Conservation (phyloP, 345 rosid species). For the Populus euphratica region DNA sequence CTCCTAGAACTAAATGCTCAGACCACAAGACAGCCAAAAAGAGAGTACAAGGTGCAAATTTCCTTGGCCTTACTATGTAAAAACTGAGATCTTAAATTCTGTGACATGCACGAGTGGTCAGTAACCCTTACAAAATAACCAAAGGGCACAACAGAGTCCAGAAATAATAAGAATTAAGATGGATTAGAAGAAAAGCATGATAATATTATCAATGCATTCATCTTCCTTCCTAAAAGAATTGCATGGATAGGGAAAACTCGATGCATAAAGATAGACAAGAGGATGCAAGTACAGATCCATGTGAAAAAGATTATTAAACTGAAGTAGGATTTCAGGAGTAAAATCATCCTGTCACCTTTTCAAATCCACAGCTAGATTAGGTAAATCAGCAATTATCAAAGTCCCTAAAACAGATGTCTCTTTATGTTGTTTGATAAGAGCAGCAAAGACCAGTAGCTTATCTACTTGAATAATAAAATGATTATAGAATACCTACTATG, state of each 20-base stretch:
- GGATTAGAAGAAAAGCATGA: background rate
- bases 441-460: background rate
- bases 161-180: background rate
- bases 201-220: background rate
- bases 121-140: background rate
- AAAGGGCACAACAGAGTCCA: background rate
- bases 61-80: no score
- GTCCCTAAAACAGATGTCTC: background rate
- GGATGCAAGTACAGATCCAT: background rate
- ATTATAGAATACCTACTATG: background rate
- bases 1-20: background rate
- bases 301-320: background rate
- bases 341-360: background rate
- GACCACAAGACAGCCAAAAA: background rate
- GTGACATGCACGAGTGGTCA: background rate
- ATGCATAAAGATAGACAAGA: background rate
- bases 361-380: background rate
- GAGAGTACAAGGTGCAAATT: background rate
- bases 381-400: background rate
- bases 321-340: no score
- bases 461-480: background rate
- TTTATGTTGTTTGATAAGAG: background rate
- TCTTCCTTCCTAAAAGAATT: background rate
- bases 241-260: background rate
- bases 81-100: background rate